Evolutionary conservation across 2,329 filamentous ascomycete genomes (phyloP).

Genomic region (Microdochium paspali): DNA sequence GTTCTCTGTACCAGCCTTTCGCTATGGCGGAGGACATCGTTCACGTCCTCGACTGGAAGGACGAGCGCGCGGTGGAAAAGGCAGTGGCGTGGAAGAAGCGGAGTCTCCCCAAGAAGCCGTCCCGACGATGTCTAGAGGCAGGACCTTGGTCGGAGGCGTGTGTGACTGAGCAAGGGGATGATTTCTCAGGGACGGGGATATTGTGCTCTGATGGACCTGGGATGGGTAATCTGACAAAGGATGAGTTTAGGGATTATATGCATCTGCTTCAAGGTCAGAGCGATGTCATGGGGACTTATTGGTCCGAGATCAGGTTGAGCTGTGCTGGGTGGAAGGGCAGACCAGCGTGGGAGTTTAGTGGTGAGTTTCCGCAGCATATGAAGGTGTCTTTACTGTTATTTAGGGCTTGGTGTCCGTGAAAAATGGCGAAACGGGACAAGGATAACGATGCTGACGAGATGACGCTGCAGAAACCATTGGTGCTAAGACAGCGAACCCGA

Average conservation of each 20-base stretch:
- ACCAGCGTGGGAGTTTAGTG: constrained; percentile 9
- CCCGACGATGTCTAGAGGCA: background rate
- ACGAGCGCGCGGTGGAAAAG: constrained; percentile 3
- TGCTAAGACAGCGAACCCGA: background rate
- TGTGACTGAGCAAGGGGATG: background rate
- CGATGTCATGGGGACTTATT: constrained; percentile 5
- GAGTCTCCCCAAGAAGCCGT: background rate
- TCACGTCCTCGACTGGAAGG: constrained; percentile 2
- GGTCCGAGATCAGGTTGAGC: constrained; percentile 8
- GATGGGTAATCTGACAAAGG: constrained; percentile 2
- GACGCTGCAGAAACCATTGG: background rate
- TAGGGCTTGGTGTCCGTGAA: no score
- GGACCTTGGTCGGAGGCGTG: constrained; percentile 2
- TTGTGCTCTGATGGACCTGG: constrained; percentile 6
- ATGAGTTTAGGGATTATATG: constrained; percentile 7
- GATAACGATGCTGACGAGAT: background rate
- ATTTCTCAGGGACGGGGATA: constrained; percentile 3
- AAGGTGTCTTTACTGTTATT: no score
- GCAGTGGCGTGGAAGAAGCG: constrained; percentile 3
- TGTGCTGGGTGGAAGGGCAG: constrained; percentile 18
- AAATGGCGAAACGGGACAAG: no score
- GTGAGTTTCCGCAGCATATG: no score
- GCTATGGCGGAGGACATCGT: constrained; percentile 4
- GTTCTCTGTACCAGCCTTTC: constrained; percentile 5
- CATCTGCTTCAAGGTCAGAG: constrained; percentile 4